Base-by-base conservation (phyloP, 371 early-diverging fungal species). In the Mucor irregularis region DNA sequence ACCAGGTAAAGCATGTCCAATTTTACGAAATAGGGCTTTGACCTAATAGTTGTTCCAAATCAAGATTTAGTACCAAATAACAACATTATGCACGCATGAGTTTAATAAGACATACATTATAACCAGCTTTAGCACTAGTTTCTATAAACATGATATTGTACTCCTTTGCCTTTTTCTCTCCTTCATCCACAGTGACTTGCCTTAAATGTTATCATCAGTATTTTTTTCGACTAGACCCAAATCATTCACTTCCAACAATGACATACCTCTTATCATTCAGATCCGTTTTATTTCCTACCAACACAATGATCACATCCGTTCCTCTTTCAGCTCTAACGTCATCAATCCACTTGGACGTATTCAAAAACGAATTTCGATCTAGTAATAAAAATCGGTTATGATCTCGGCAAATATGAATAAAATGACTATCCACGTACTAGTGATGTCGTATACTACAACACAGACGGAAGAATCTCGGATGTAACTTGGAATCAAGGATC, bases 221-320 rank as follows among this genome's bases (percentile, higher is more conserved):
- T n/a, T n/a, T n/a, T n/a, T n/a, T n/a, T n/a, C n/a, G n/a, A n/a
- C n/a, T n/a, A n/a, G n/a, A n/a, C n/a, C n/a, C n/a, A n/a, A n/a
- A n/a, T n/a, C n/a, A n/a, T n/a, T n/a, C n/a, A n/a, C n/a, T n/a
- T n/a, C n/a, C n/a, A n/a, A n/a, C n/a, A n/a, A n/a, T n/a, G n/a
- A n/a, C 48, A 58, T 76, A 89, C 88, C 97, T 84, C 66, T 94
- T 94, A 45, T 96, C 94, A 52, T 78, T 86, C 61, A 99, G 71
- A 74, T 99, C 99, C 4, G 93, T 94, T 82, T 99, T 99, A 83
- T 99, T 99, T n/a, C 99, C 99, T 6, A 99, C 98, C 16, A 99
- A 80, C 29, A 99, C 94, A 56, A 99, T 92, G 39, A 97, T 95
- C 17, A 96, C 97, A 68, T 98, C 95, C 58, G 88, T 84, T 33